Evolutionary conservation across 2,329 filamentous ascomycete genomes (phyloP).

Genomic region (Aspergillus thermomutatus): DNA sequence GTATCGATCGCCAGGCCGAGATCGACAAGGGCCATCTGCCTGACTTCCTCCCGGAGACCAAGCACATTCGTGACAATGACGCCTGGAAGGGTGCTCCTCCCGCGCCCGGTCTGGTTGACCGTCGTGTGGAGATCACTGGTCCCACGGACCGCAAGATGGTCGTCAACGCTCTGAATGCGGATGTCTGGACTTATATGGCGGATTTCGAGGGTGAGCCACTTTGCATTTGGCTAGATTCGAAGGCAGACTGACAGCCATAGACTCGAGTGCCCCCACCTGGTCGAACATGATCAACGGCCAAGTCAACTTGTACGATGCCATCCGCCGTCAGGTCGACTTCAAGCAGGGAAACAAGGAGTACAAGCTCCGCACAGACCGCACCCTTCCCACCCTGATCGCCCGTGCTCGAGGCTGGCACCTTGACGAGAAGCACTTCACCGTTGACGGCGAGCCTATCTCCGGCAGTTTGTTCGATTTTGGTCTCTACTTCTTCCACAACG

Average conservation of each 20-base stretch:
- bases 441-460: conserved; percentile 92
- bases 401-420: conserved; percentile 96
- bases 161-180: conserved; percentile 90
- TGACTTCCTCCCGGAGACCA: conserved; percentile 94
- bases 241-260: conserved; percentile 44
- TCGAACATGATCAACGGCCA: conserved; percentile 99
- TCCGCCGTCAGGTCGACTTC: conserved; percentile 92
- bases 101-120: conserved; percentile 87
- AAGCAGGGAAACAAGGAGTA: conserved; percentile 94
- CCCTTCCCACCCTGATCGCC: conserved; percentile 84
- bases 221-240: background rate
- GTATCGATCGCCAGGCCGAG: conserved; percentile 82
- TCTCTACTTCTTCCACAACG: conserved; percentile 99
- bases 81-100: conserved; percentile 91
- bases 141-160: conserved; percentile 99
- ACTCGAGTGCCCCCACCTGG: conserved; percentile 95
- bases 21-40: conserved; percentile 84
- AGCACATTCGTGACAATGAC: conserved; percentile 88
- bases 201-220: conserved; percentile 81
- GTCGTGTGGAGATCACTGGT: conserved; percentile 93
- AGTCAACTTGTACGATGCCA: conserved; percentile 94
- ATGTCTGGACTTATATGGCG: conserved; percentile 99
- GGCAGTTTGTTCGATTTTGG: conserved; percentile 94
- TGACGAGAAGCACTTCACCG: conserved; percentile 95
- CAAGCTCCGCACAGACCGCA: conserved; percentile 89